Percentiles rank a stretch among this genome's conserved stretches.
phyloP scores from a whole-genome alignment of 1,284 basidiomycete genomes.

The Fomitiporia mediterranea region DNA sequence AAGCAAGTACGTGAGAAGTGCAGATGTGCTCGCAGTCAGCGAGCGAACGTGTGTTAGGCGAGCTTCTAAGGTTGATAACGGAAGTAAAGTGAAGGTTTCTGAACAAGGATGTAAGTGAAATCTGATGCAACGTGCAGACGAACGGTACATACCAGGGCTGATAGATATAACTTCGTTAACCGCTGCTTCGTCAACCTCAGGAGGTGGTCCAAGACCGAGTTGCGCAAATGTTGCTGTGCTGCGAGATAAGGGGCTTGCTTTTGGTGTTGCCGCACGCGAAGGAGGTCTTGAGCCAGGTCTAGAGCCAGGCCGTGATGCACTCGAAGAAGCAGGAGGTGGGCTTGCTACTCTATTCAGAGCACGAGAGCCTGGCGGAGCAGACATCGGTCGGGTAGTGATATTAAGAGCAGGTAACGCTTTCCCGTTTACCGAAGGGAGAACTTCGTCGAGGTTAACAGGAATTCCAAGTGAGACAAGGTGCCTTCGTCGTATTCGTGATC shows the following conservation, averaged over 20 bases:
- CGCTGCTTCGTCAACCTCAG: constrained; percentile 60
- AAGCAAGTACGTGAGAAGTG: constrained; percentile 72
- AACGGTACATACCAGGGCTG: constrained; percentile 53
- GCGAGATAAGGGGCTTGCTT: constrained; percentile 36
- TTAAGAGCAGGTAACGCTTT: constrained; percentile 74
- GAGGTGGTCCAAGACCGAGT: constrained; percentile 67
- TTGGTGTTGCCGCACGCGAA: constrained; percentile 54
- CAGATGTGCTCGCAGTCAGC: constrained; percentile 70
- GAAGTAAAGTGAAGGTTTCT: constrained; percentile 71
- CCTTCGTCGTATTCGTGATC: constrained; percentile 81
- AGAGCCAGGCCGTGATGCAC: constrained; percentile 38
- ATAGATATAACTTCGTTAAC: constrained; percentile 64
- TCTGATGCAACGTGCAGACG: constrained; percentile 1
- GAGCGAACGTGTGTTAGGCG: constrained; percentile 61
- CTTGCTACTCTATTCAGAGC: constrained; percentile 35
- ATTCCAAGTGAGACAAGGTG: constrained; percentile 88
- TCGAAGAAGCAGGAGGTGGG: constrained; percentile 35
- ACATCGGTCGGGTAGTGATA: constrained; percentile 77
- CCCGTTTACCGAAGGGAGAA: constrained; percentile 67
- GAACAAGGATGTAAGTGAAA: constrained; percentile 15
- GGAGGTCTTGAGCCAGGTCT: constrained; percentile 24
- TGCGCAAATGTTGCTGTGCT: constrained; percentile 38
- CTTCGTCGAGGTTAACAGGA: constrained; percentile 90
- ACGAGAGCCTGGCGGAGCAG: constrained; percentile 64
- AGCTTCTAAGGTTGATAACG: constrained; percentile 59